phyloP scores from a whole-genome alignment of 2,329 filamentous ascomycete species.

The Colletotrichum chrysophilum region DNA sequence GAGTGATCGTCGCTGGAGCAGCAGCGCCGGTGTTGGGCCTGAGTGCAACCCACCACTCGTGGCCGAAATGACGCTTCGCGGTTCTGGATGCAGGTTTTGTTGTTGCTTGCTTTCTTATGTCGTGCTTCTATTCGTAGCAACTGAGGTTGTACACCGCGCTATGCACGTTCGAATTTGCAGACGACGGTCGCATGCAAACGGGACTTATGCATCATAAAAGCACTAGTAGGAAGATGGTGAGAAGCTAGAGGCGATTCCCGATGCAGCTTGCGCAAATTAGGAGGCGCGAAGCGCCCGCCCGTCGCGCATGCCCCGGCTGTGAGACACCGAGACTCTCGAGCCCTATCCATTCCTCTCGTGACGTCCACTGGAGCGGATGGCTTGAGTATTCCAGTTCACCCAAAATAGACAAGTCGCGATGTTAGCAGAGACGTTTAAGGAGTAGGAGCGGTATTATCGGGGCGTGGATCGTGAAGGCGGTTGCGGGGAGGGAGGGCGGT shows the following conservation, averaged over 20 bases:
- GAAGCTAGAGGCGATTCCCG: neutral
- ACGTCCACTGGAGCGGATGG: neutral
- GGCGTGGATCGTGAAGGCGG: neutral
- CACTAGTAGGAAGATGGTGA: neutral
- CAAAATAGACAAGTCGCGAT: neutral
- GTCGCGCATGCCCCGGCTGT: neutral
- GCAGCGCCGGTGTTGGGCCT: neutral
- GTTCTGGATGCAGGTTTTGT: neutral
- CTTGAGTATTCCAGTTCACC: neutral
- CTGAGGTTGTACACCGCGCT: neutral
- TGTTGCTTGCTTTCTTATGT: neutral
- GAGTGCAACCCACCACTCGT: neutral
- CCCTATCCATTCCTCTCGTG: neutral
- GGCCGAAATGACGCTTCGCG: constrained; percentile 13
- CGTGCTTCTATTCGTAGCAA: neutral
- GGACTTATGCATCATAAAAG: neutral
- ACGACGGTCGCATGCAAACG: neutral
- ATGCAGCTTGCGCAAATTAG: neutral
- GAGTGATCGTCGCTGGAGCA: neutral
- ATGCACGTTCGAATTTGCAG: neutral
- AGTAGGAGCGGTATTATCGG: constrained; percentile 1
- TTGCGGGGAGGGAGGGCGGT: constrained; percentile 1
- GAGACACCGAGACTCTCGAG: neutral
- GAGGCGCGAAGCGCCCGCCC: neutral
- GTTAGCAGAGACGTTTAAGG: neutral